These are phyloP conservation scores for Chalciporus piperatus DNA, from an alignment of 768 basidiomycete genomes.

Conservation along the genomic window DNA sequence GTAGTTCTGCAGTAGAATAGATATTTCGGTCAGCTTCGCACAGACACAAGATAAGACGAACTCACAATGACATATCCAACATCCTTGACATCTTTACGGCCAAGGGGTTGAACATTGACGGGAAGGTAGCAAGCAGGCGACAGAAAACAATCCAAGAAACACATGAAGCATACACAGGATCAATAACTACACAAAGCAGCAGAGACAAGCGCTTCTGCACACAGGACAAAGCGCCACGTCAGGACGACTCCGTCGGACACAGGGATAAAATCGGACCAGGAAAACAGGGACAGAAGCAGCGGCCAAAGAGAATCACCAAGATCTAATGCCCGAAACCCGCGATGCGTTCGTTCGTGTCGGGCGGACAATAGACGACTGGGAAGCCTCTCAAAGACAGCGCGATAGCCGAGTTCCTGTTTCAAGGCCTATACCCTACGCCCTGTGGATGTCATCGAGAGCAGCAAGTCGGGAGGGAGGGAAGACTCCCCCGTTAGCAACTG, in stretches of 20 bases:
- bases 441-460: too few relatives aligned
- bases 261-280: too few relatives aligned
- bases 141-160: conserved; percentile 14
- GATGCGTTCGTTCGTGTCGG: too few relatives aligned
- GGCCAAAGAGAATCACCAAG: too few relatives aligned
- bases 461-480: conserved; percentile 13
- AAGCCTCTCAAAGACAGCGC: too few relatives aligned
- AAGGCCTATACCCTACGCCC: too few relatives aligned
- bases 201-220: conserved; percentile 32
- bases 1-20: conserved; percentile 67
- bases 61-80: conserved; percentile 94
- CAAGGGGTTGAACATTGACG: conserved; percentile 30
- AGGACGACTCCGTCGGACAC: conserved; percentile 12
- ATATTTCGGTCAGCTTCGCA: conserved; percentile 2
- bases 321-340: too few relatives aligned
- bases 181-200: conserved; percentile 28
- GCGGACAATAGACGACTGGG: too few relatives aligned
- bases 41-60: conserved; percentile 17
- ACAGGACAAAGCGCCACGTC: conserved; percentile 24
- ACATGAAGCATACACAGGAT: conserved; percentile 36
- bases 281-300: too few relatives aligned
- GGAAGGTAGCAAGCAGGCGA: conserved; percentile 16
- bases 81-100: conserved; percentile 90
- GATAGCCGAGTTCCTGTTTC: too few relatives aligned
- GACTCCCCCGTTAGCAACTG: conserved; percentile 19